phyloP scores from a whole-genome alignment of 2,329 filamentous ascomycete genomes.

The Ceratocystis cubensis region DNA sequence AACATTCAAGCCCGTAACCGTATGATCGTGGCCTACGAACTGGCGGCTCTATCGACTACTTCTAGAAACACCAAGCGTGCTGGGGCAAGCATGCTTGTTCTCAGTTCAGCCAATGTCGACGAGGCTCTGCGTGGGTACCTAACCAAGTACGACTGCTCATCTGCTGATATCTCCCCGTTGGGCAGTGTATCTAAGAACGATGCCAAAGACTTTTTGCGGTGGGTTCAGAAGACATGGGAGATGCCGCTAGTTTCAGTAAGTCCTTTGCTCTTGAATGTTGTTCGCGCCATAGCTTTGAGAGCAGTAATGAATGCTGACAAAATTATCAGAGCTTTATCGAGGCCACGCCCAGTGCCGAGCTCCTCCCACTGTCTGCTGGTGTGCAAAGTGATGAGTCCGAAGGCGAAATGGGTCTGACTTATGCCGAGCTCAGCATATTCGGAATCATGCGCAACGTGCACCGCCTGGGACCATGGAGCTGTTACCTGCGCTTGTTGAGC shows the following conservation, averaged over 20 bases:
- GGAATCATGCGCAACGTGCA: constrained; percentile 32
- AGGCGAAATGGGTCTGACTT: constrained; percentile 35
- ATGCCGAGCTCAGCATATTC: constrained; percentile 31
- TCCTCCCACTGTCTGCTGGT: constrained; percentile 32
- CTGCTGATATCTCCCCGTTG: constrained; percentile 45
- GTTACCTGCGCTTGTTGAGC: constrained; percentile 30
- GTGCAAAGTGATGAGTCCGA: constrained; percentile 32
- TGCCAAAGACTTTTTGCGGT: constrained; percentile 51
- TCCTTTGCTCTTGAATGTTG: not conserved
- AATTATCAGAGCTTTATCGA: constrained; percentile 41
- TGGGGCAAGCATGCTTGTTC: constrained; percentile 47
- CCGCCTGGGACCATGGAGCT: constrained; percentile 32
- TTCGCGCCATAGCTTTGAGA: no score
- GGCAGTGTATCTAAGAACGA: constrained; percentile 48
- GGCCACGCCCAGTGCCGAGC: constrained; percentile 44
- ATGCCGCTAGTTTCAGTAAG: constrained; percentile 45
- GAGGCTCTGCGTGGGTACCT: constrained; percentile 38
- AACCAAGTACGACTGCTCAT: constrained; percentile 29
- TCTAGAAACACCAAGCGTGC: constrained; percentile 39
- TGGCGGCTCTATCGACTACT: constrained; percentile 48
- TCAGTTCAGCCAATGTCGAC: constrained; percentile 52
- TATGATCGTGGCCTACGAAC: constrained; percentile 53
- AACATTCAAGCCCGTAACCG: constrained; percentile 54
- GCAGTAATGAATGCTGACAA: not conserved
- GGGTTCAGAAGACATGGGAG: constrained; percentile 42